Conservation (phyloP, 306 rosid species). For the Acacia crassicarpa region DNA sequence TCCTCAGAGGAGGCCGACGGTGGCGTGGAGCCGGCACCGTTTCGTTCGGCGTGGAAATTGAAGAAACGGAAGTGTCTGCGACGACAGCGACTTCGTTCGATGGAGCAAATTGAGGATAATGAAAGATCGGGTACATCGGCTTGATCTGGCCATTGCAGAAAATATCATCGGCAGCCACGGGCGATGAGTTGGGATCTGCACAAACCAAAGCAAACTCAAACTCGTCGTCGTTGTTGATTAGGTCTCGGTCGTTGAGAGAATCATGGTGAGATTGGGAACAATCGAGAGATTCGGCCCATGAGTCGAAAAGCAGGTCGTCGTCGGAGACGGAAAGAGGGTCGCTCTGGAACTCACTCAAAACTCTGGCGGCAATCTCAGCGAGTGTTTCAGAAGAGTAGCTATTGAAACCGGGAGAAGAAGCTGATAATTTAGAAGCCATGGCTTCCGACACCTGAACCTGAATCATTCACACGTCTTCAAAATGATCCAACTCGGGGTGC, state of each 20-base stretch:
- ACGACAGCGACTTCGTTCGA: conserved; percentile 25
- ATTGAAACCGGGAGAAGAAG: conserved; percentile 83
- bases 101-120: background rate
- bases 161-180: conserved; percentile 81
- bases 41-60: background rate
- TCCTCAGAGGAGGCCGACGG: conserved; percentile 64
- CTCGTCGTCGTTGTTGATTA: conserved; percentile 21
- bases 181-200: conserved; percentile 38
- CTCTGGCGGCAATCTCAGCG: conserved; percentile 90
- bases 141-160: conserved; percentile 86
- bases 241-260: background rate
- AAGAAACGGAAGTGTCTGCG: background rate
- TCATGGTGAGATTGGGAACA: background rate
- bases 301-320: conserved; percentile 29
- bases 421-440: conserved; percentile 36
- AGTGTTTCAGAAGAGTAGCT: conserved; percentile 72
- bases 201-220: conserved; percentile 69
- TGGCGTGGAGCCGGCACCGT: conserved; percentile 36
- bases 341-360: conserved; percentile 54
- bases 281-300: conserved; percentile 22
- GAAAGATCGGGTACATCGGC: conserved; percentile 68
- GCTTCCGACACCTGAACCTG: conserved; percentile 29
- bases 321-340: conserved; percentile 35
- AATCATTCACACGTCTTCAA: conserved; percentile 34
- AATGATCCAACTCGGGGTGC: background rate